Base-by-base conservation (phyloP, 495 filamentous ascomycete species). In the Massariosphaeria phaeospora region DNA sequence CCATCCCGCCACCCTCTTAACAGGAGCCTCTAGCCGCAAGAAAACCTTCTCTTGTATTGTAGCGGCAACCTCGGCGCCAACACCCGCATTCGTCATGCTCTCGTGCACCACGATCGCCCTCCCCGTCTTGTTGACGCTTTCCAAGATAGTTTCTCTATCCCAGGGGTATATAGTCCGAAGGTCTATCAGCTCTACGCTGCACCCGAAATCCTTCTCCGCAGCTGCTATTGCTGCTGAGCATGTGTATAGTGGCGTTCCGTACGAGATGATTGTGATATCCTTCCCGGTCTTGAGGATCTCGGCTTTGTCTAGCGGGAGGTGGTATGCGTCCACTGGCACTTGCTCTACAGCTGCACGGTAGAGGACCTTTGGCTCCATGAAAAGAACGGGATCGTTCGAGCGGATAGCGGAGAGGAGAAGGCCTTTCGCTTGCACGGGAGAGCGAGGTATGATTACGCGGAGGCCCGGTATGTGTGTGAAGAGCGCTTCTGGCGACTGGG, bases 341-440 rank as follows among this genome's bases (percentile, higher is more conserved):
- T 97, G 88, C 67, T 98, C 93, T 24, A 95, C 89, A 0, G 93
- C 90, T 0, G 94, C 94, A 20, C 93, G 84, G 64, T 98, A 98
- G 13, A 98, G 73, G 8, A 91, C 83, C 73, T 98, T 98, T 0
- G 93, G 94, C 69, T 98, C 93, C 86, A 98, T 85, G 71, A 98
- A 96, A 23, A 98, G 73, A 48, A 91, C 88, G 0, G 93, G 93
- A 67, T 98, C 91, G 48, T 89, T 88, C 67, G 80, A 83, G 31
- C 82, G 76, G 54, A 93, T 87, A 0, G 91, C 76, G 7, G 76
- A 73, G 2, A 97, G 74, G 20, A 96, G 75, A 5, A 98, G 75
- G 1, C 93, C 93, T 67, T 97, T 98, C 0, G 93, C 93, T 71
- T 97, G 93, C 7, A 85, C 69, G 7, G 93, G 93, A 8, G 88